phyloP scores from a whole-genome alignment of 805 yeast species.

The Yarrowia deformans region DNA sequence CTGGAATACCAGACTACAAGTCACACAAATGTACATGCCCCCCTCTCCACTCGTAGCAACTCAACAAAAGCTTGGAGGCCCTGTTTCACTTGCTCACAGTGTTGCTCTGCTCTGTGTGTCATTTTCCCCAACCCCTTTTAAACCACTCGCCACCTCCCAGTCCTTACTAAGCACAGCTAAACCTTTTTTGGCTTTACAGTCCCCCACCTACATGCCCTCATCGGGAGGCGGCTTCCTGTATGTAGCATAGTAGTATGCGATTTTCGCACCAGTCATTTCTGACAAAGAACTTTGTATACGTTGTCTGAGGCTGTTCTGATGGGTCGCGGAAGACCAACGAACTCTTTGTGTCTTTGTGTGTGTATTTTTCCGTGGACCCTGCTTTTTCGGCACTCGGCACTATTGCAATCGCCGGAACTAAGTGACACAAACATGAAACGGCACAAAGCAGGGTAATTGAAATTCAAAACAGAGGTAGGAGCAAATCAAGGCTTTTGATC shows the following conservation, averaged over 20 bases:
- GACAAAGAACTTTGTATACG: not conserved
- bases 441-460: conserved; percentile 6
- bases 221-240: not conserved
- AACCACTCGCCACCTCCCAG: not conserved
- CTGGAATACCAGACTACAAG: too few species aligned
- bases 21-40: too few species aligned
- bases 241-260: not conserved
- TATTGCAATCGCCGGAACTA: not conserved
- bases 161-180: not conserved
- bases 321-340: not conserved
- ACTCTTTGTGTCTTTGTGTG: not conserved
- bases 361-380: conserved; percentile 19
- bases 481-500: not conserved
- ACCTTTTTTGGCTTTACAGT: not conserved
- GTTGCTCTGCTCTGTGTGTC: not conserved
- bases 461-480: not conserved
- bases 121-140: not conserved
- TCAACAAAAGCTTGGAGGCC: not conserved
- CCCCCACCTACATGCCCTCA: not conserved
- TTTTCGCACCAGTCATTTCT: not conserved
- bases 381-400: conserved; percentile 14
- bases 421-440: conserved; percentile 19
- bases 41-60: not conserved
- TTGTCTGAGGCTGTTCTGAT: not conserved
- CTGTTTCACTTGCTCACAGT: conserved; percentile 5